phyloP scores from a whole-genome alignment of 108 stramenopile genomes.

The Nannochloropsis granulata region DNA sequence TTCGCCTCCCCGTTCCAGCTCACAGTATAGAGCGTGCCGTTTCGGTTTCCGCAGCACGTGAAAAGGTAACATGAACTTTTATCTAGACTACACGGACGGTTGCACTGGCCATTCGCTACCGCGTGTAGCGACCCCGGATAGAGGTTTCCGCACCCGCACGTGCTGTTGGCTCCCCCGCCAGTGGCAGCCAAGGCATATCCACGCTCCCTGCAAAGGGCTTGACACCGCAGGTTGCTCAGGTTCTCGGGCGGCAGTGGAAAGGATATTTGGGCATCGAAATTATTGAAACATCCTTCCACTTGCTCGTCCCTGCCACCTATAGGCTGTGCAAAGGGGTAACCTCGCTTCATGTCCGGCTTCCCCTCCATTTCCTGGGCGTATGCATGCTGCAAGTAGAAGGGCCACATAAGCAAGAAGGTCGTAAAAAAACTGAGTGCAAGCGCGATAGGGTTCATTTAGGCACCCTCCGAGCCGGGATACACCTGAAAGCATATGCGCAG shows the following conservation, averaged over 20 bases:
- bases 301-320: background rate
- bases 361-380: no score
- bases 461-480: no score
- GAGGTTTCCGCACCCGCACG: background rate
- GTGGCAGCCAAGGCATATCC: background rate
- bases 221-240: background rate
- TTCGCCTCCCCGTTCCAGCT: background rate
- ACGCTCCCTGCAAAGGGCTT: background rate
- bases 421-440: no score
- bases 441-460: no score
- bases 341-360: background rate
- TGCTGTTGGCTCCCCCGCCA: background rate
- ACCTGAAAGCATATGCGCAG: no score
- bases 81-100: background rate
- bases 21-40: background rate
- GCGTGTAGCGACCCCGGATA: background rate
- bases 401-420: no score
- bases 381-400: no score
- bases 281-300: background rate
- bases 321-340: background rate
- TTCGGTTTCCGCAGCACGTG: background rate
- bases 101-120: background rate
- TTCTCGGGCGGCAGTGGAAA: background rate
- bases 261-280: background rate
- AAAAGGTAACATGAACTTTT: background rate